A percentile compares a stretch with the other conserved stretches of the same genome.
phyloP scores from a whole-genome alignment of 148 eudicot genomes.

The Nepenthes gracilis region DNA sequence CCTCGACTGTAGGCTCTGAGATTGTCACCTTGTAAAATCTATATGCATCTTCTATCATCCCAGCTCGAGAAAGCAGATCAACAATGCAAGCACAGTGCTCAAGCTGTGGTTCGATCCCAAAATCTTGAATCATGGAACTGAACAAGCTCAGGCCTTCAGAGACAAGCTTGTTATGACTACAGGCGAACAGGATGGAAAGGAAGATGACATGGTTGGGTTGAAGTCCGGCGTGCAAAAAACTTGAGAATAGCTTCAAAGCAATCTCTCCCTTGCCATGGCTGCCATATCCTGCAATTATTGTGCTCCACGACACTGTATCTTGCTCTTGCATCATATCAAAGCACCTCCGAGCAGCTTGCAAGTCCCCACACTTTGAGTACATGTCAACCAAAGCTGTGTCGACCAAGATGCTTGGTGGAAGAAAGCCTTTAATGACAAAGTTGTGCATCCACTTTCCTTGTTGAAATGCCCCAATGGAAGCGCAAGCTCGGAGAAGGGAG shows the following conservation, averaged over 20 bases:
- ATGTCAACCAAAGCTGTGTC: slow-evolving; percentile 81
- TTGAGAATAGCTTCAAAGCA: slow-evolving; percentile 46
- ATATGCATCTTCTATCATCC: slow-evolving; percentile 65
- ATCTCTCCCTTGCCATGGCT: slow-evolving; percentile 68
- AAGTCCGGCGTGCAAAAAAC: slow-evolving; percentile 34
- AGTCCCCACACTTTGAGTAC: slow-evolving; percentile 87
- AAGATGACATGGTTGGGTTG: slow-evolving; percentile 58
- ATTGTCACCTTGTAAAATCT: slow-evolving; percentile 42
- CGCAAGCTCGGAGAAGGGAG: slow-evolving; percentile 74
- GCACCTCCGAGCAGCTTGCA: slow-evolving; percentile 46
- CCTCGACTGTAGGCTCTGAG: slow-evolving; percentile 42
- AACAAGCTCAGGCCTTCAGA: slow-evolving; percentile 52
- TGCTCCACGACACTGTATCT: slow-evolving; percentile 73
- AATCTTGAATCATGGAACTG: slow-evolving; percentile 52
- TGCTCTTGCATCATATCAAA: slow-evolving; percentile 51
- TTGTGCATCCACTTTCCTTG: slow-evolving; percentile 76
- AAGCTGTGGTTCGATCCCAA: slow-evolving; percentile 39
- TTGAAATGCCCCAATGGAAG: slow-evolving; percentile 64
- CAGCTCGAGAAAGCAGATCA: slow-evolving; percentile 85
- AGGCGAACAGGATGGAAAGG: slow-evolving; percentile 56
- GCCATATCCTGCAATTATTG: slow-evolving; percentile 78
- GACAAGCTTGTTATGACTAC: slow-evolving; percentile 79
- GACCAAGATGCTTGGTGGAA: slow-evolving; percentile 39
- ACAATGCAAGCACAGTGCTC: slow-evolving; percentile 79
- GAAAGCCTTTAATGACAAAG: slow-evolving; percentile 37